Percentiles rank a stretch among this genome's conserved stretches.
phyloP scores from a whole-genome alignment of 2,329 filamentous ascomycete species.

The Penicillium sp. region DNA sequence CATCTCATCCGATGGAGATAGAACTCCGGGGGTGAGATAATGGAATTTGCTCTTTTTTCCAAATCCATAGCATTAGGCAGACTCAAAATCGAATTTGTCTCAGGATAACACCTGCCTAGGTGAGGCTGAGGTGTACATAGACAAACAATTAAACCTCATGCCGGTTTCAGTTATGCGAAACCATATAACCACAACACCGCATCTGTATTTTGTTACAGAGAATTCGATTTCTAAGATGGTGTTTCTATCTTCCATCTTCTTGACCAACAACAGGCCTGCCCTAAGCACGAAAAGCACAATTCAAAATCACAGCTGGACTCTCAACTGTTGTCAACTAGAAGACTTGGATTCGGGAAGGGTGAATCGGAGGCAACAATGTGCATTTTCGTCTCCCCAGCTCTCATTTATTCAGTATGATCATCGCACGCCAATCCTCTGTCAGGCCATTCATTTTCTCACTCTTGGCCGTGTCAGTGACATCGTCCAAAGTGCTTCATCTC shows the following conservation, averaged over 20 bases:
- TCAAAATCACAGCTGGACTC: background rate
- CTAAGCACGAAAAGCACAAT: background rate
- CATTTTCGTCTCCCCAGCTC: background rate
- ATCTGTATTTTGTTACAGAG: background rate
- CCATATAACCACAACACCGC: background rate
- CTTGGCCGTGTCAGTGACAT: conserved; percentile 25
- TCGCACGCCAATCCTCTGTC: conserved; percentile 23
- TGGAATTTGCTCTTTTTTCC: no score
- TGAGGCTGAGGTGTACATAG: background rate
- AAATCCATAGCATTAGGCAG: no score
- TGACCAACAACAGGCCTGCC: background rate
- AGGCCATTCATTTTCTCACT: conserved; percentile 30
- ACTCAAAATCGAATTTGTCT: no score
- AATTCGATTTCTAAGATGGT: background rate
- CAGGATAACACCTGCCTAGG: background rate
- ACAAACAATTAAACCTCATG: background rate
- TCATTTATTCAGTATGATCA: conserved; percentile 19
- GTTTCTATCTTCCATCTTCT: background rate
- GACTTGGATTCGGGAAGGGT: background rate
- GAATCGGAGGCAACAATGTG: background rate
- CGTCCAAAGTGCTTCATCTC: conserved; percentile 31
- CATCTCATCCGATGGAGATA: no score
- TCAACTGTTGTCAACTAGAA: background rate
- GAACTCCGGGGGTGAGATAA: no score
- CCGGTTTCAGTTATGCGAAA: background rate